Evolutionary conservation across 306 rosid genomes (phyloP), one percentile per base, ranked within the genome.

Genomic region (Castanospermum australe): DNA sequence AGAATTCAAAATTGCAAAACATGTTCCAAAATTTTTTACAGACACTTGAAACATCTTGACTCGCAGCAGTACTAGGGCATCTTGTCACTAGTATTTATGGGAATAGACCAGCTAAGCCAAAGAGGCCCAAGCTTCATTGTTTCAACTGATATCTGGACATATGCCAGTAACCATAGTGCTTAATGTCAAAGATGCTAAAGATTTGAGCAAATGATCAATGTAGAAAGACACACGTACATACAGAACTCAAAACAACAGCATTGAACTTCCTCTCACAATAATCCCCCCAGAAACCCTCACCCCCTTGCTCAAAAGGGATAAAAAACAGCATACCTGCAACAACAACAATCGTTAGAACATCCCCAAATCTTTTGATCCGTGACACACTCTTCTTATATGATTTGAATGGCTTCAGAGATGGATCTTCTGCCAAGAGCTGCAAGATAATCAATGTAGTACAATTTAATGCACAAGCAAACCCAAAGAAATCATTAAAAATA

Each of bases 361-460:
- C 88, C 50, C 97, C 97, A n/a, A 92, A 5, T 78, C 74, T 86
- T 76, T 85, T 92, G 71, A 95, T 64, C 5, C 67, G 60, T 17
- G 38, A 24, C 72, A 90, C 98, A 45, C 86, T 88, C 82, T 87
- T 81, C 92, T 90, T 92, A 68, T 91, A 88, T 1, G 98, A 95
- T 84, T 90, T 92, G 88, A 89, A 95, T 67, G 90, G 95, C 78
- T 76, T 88, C 45, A 95, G 79, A 74, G 87, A 13, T 17, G 94
- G 72, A 83, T 92, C 98, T 55, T 87, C 87, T 15, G 94, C 96
- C 90, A 95, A 87, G 56, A 95, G 93, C 98, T 95, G 93, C 89
- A 50, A 83, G 32, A 51, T 15, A 76, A 76, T 51, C 57, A 67
- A 50, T 30, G 48, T 18, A 39, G 36, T 14, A 33, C n/a, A 75